phyloP scores from a whole-genome alignment of 257 asterid genomes.

The Lantana camara region DNA sequence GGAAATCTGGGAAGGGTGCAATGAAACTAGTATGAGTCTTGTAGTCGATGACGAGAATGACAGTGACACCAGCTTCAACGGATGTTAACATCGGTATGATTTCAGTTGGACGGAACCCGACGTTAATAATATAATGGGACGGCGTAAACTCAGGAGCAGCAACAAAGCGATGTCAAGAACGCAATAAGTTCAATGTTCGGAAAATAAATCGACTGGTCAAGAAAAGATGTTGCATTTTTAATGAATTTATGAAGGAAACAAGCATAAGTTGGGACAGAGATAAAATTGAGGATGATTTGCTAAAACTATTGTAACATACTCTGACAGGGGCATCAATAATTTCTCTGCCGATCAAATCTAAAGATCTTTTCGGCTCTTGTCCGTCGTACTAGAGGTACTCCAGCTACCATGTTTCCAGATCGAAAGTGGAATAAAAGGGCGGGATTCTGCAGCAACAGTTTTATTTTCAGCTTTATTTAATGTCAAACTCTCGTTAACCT shows the following conservation, averaged over 20 bases:
- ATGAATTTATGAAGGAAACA: too few species aligned
- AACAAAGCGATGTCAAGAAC: too few species aligned
- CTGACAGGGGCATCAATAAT: not conserved
- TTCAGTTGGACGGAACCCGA: not conserved
- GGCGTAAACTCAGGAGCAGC: too few species aligned
- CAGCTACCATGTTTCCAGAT: slow-evolving; percentile 32
- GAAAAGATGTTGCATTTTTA: too few species aligned
- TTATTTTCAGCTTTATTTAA: slow-evolving; percentile 31
- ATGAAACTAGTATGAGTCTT: not conserved
- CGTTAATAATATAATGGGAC: not conserved
- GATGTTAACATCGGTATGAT: not conserved
- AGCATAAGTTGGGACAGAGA: not conserved
- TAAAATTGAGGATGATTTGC: not conserved
- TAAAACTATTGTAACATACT: not conserved
- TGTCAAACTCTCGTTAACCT: slow-evolving; percentile 39
- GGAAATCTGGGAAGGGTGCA: not conserved
- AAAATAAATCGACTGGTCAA: too few species aligned
- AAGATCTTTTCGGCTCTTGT: not conserved
- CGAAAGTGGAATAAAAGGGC: slow-evolving; percentile 43
- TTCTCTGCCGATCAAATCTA: not conserved
- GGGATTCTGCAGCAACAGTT: slow-evolving; percentile 24
- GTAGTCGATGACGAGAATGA: not conserved
- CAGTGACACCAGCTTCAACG: not conserved
- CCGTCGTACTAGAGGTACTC: slow-evolving; percentile 20
- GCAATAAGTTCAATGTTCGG: too few species aligned